Evolutionary conservation across 805 yeast genomes (phyloP).

Genomic region (Wickerhamiella siamensis): DNA sequence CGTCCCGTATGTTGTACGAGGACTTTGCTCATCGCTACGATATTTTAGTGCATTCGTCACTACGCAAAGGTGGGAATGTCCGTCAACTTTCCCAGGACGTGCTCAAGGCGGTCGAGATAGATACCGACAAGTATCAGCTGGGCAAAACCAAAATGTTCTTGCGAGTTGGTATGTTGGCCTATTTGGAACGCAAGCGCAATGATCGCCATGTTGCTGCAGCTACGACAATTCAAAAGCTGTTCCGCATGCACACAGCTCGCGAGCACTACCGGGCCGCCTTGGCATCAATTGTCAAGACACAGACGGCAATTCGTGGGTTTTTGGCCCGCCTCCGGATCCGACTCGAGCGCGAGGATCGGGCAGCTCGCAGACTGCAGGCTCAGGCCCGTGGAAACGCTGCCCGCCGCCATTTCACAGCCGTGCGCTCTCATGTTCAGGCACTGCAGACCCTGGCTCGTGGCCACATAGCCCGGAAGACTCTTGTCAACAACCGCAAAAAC

Average conservation of each 20-base stretch:
- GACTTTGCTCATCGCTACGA: constrained; percentile 87
- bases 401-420: constrained; percentile 41
- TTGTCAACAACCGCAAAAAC: constrained; percentile 36
- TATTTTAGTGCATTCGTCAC: constrained; percentile 56
- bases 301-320: constrained; percentile 50
- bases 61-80: constrained; percentile 30
- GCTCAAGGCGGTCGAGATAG: constrained; percentile 31
- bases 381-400: constrained; percentile 28
- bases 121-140: constrained; percentile 49
- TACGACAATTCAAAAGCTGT: constrained; percentile 67
- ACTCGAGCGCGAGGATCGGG: constrained; percentile 33
- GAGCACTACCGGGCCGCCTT: constrained; percentile 42
- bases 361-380: constrained; percentile 65
- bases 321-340: constrained; percentile 43
- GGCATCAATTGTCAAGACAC: constrained; percentile 40
- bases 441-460: constrained; percentile 47
- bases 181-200: constrained; percentile 70
- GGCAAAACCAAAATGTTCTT: constrained; percentile 91
- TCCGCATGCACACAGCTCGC: constrained; percentile 52
- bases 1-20: constrained; percentile 86
- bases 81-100: constrained; percentile 50
- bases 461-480: constrained; percentile 36
- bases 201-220: constrained; percentile 70
- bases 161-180: constrained; percentile 93
- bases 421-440: constrained; percentile 36